A percentile compares a stretch with the other conserved stretches of the same genome.
Evolutionary conservation across 257 asterid species (phyloP).

Genomic region (Thymus mandschuricus): DNA sequence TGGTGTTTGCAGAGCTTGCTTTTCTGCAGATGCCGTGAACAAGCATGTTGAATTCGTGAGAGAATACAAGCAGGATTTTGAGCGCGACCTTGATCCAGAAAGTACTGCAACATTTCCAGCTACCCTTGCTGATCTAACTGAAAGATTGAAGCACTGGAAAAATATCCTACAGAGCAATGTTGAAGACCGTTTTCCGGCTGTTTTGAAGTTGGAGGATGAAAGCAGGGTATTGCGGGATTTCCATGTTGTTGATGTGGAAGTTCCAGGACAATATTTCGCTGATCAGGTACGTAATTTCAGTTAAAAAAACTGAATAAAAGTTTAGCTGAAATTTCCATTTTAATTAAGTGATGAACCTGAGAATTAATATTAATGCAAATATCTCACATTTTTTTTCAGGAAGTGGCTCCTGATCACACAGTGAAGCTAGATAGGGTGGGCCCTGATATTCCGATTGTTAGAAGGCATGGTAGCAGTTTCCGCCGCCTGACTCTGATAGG

Average conservation of each 20-base stretch:
- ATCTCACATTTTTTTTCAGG: slow-evolving; percentile 46
- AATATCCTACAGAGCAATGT: slow-evolving; percentile 95
- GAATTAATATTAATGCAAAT: background rate
- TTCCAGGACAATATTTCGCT: slow-evolving; percentile 96
- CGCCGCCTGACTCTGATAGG: slow-evolving; percentile 95
- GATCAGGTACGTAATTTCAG: slow-evolving; percentile 68
- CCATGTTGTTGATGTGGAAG: slow-evolving; percentile 97
- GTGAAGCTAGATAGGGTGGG: slow-evolving; percentile 97
- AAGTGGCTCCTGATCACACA: slow-evolving; percentile 97
- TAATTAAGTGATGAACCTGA: background rate
- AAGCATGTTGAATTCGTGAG: slow-evolving; percentile 97
- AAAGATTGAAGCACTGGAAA: slow-evolving; percentile 95
- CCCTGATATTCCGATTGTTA: slow-evolving; percentile 92
- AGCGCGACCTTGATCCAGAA: slow-evolving; percentile 98
- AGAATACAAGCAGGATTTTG: slow-evolving; percentile 97
- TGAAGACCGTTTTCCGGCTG: slow-evolving; percentile 98
- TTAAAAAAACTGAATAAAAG: background rate
- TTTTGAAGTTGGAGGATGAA: slow-evolving; percentile 95
- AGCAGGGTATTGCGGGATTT: slow-evolving; percentile 97
- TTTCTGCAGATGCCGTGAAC: slow-evolving; percentile 98
- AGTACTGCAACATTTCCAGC: slow-evolving; percentile 90
- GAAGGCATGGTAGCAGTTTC: slow-evolving; percentile 99
- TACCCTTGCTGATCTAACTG: slow-evolving; percentile 94
- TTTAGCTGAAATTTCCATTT: slow-evolving; percentile 12
- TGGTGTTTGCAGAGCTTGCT: slow-evolving; percentile 99